phyloP scores from a whole-genome alignment of 73 alveolate genomes.

The Paraurostyla sp. region DNA sequence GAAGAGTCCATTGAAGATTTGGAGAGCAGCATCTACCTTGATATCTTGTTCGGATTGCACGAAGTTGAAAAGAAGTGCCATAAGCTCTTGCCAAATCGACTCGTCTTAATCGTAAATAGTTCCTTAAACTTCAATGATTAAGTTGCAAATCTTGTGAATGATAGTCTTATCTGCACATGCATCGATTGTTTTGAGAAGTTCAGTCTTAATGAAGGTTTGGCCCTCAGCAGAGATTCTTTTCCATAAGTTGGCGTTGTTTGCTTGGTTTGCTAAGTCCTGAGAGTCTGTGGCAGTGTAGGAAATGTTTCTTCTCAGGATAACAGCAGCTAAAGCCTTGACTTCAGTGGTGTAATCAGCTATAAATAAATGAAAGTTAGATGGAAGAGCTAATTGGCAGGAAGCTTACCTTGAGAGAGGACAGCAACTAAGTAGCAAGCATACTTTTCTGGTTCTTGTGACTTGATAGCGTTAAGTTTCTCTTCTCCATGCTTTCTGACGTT shows the following conservation, averaged over 20 bases:
- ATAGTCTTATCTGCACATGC: constrained; percentile 69
- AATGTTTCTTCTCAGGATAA: constrained; percentile 77
- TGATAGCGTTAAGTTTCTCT: constrained; percentile 67
- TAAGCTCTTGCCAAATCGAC: constrained; percentile 67
- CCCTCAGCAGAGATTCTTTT: constrained; percentile 66
- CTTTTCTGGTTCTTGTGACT: constrained; percentile 79
- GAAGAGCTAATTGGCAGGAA: constrained; percentile 28
- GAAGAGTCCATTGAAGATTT: constrained; percentile 74
- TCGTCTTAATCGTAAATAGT: constrained; percentile 61
- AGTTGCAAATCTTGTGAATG: constrained; percentile 76
- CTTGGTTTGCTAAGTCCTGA: constrained; percentile 56
- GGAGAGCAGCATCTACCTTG: constrained; percentile 75
- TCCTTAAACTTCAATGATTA: constrained; percentile 83
- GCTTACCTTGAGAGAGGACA: constrained; percentile 65
- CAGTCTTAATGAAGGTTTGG: constrained; percentile 60
- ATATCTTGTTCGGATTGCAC: constrained; percentile 69
- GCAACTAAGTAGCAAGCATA: constrained; percentile 63
- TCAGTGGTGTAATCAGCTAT: constrained; percentile 34
- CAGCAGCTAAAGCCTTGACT: constrained; percentile 76
- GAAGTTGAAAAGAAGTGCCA: constrained; percentile 52
- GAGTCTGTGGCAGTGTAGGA: constrained; percentile 62
- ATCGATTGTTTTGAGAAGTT: constrained; percentile 63
- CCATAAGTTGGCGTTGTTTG: constrained; percentile 80
- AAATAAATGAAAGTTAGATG: background rate
- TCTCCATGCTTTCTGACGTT: constrained; percentile 79